Evolutionary conservation across 2,329 filamentous ascomycete species (phyloP).

Genomic region (Phaeosphaeriaceae sp.): DNA sequence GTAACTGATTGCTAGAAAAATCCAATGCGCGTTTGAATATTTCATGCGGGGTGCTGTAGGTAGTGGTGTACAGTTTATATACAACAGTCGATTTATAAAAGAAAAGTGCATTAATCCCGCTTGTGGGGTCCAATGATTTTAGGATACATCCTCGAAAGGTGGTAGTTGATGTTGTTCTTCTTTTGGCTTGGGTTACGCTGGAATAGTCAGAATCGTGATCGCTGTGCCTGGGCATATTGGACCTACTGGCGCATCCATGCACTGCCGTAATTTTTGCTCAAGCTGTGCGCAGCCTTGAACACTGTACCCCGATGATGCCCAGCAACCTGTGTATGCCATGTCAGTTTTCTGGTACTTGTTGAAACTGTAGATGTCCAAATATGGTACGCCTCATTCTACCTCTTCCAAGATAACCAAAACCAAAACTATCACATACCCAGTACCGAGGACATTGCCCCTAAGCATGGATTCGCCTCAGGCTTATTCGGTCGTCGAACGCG

Average conservation of each 20-base stretch:
- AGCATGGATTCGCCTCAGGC: conserved; percentile 67
- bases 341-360: conserved; percentile 23
- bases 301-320: conserved; percentile 78
- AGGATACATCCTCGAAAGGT: conserved; percentile 77
- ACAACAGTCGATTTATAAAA: conserved; percentile 21
- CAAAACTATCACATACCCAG: conserved; percentile 59
- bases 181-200: conserved; percentile 64
- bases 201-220: conserved; percentile 11
- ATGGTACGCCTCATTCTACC: background rate
- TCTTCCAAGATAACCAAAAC: background rate
- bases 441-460: conserved; percentile 70
- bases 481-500: conserved; percentile 69
- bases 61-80: conserved; percentile 33
- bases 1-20: conserved; percentile 15
- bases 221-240: conserved; percentile 8
- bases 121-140: conserved; percentile 75
- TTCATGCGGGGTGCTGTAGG: conserved; percentile 12
- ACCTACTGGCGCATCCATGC: conserved; percentile 82
- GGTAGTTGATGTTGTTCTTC: conserved; percentile 90
- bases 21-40: conserved; percentile 21
- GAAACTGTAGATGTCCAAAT: background rate
- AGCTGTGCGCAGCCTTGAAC: conserved; percentile 65
- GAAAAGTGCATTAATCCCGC: conserved; percentile 56
- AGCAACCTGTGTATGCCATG: conserved; percentile 67
- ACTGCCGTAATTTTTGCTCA: conserved; percentile 66